Percentiles rank a stretch among this genome's conserved stretches.
phyloP scores from a whole-genome alignment of 1,284 basidiomycete genomes.

The Tilletia walkeri region DNA sequence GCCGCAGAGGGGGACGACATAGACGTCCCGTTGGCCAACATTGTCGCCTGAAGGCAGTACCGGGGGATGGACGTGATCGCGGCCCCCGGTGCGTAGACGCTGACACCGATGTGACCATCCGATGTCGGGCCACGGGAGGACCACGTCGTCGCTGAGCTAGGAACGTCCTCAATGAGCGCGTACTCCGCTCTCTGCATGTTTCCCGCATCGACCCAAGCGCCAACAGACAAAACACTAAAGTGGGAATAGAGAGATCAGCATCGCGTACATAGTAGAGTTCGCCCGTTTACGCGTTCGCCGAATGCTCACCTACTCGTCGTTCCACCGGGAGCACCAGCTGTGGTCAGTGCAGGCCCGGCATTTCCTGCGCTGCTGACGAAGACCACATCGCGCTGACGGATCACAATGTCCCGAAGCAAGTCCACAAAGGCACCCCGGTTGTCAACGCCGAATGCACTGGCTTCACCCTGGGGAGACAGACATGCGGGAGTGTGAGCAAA shows the following conservation, averaged over 20 bases:
- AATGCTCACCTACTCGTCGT: slow-evolving; percentile 35
- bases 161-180: slow-evolving; percentile 53
- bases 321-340: slow-evolving; percentile 54
- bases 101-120: slow-evolving; percentile 52
- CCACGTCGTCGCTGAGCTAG: slow-evolving; percentile 55
- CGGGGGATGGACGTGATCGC: slow-evolving; percentile 56
- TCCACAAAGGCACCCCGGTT: slow-evolving; percentile 53
- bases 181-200: slow-evolving; percentile 56
- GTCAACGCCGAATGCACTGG: slow-evolving; percentile 51
- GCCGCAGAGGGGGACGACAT: slow-evolving; percentile 56
- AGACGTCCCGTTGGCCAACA: slow-evolving; percentile 56
- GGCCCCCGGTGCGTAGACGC: slow-evolving; percentile 55
- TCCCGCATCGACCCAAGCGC: slow-evolving; percentile 55
- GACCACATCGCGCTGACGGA: slow-evolving; percentile 49
- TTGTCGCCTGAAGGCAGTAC: slow-evolving; percentile 53
- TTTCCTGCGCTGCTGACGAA: slow-evolving; percentile 54
- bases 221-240: slow-evolving; percentile 50
- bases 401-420: slow-evolving; percentile 46
- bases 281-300: too few species aligned
- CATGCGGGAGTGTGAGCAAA: too few species aligned
- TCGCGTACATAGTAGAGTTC: too few species aligned
- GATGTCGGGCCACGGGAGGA: slow-evolving; percentile 54
- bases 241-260: too few species aligned
- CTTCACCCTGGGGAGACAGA: slow-evolving; percentile 33
- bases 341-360: slow-evolving; percentile 55